phyloP scores from a whole-genome alignment of 2,329 filamentous ascomycete species.

The Aspergillus alliaceus region DNA sequence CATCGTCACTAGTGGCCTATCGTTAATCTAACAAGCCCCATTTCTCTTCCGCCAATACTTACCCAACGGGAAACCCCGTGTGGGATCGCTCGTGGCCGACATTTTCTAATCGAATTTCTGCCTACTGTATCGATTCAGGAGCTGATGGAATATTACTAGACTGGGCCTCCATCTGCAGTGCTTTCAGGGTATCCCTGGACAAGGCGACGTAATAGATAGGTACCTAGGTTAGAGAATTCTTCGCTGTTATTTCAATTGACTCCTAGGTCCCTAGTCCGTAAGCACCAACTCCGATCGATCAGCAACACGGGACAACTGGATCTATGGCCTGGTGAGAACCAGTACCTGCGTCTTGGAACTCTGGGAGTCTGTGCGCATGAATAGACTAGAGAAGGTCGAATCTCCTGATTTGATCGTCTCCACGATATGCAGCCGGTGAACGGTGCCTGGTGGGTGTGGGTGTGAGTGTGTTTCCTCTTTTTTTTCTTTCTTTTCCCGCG shows the following conservation, averaged over 20 bases:
- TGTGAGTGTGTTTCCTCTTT: not conserved
- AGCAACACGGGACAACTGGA: not conserved
- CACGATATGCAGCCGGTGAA: not conserved
- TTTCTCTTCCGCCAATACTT: slow-evolving; percentile 14
- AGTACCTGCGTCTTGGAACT: not conserved
- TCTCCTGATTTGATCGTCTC: slow-evolving; percentile 7
- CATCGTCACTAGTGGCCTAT: slow-evolving; percentile 5
- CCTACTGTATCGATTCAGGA: not conserved
- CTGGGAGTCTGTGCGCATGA: slow-evolving; percentile 1
- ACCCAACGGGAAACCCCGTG: slow-evolving; percentile 10
- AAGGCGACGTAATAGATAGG: slow-evolving; percentile 1
- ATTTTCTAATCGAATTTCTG: too few species aligned
- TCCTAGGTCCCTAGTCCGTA: too few species aligned
- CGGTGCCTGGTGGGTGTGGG: not conserved
- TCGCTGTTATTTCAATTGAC: not conserved
- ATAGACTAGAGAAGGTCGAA: not conserved
- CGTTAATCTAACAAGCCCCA: slow-evolving; percentile 2
- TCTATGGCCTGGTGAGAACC: not conserved
- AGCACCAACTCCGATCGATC: slow-evolving; percentile 1
- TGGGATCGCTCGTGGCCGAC: slow-evolving; percentile 11
- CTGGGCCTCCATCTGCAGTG: not conserved
- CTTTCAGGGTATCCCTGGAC: not conserved
- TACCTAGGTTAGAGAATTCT: not conserved
- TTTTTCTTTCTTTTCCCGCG: not conserved
- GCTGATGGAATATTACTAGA: slow-evolving; percentile 2